Conservation (phyloP, 1,284 basidiomycete species). For the Kwoniella shivajii region DNA sequence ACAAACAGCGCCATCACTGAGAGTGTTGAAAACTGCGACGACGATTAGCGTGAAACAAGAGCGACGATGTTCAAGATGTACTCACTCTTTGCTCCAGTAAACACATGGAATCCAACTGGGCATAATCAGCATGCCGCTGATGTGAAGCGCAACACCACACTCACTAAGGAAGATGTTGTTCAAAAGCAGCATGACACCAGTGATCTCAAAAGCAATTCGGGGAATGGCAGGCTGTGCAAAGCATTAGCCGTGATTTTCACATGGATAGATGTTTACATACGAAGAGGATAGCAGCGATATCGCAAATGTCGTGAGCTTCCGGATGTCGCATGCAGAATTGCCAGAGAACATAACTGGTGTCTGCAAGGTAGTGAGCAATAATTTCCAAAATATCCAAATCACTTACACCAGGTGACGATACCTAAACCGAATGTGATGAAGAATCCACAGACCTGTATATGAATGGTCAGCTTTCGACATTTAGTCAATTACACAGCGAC, state of each 20-base stretch:
- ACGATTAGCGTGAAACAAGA: neutral
- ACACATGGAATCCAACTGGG: conserved; percentile 52
- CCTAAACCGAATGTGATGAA: conserved; percentile 64
- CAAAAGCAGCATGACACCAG: conserved; percentile 41
- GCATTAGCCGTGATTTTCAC: neutral
- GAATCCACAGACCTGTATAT: conserved; percentile 45
- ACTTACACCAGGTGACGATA: conserved; percentile 51
- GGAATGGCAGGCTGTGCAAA: conserved; percentile 19
- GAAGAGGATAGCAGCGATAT: conserved; percentile 62
- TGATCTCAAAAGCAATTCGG: conserved; percentile 42
- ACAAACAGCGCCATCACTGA: conserved; percentile 62
- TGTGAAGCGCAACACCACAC: neutral
- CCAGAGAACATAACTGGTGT: conserved; percentile 49
- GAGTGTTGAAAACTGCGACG: conserved; percentile 59
- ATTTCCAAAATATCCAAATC: no score
- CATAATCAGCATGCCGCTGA: neutral
- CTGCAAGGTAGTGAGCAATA: conserved; percentile 33
- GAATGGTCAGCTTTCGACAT: neutral
- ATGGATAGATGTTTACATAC: conserved; percentile 23
- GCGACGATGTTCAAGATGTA: neutral
- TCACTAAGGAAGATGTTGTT: conserved; percentile 44
- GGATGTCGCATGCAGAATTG: conserved; percentile 65
- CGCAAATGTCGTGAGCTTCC: conserved; percentile 65
- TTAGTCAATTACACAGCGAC: conserved; percentile 22
- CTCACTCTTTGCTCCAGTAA: conserved; percentile 48